phyloP scores from a whole-genome alignment of 371 early-diverging fungal genomes.

The Entomophthora muscae region DNA sequence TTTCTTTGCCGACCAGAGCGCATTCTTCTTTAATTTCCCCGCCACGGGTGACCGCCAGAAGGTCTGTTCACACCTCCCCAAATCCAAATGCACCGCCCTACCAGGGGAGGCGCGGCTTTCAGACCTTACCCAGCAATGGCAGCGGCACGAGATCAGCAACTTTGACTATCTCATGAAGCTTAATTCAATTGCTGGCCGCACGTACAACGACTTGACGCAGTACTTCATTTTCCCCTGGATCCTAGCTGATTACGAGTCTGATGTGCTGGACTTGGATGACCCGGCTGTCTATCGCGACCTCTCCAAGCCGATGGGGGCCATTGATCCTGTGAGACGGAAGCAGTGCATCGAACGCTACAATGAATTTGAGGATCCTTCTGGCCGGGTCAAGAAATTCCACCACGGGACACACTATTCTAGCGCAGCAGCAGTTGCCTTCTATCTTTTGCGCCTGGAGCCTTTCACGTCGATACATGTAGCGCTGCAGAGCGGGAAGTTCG shows the following conservation, averaged over 20 bases:
- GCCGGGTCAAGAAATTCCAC: slow-evolving; percentile 33
- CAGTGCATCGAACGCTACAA: slow-evolving; percentile 37
- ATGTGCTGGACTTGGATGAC: slow-evolving; percentile 31
- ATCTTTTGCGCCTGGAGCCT: slow-evolving; percentile 48
- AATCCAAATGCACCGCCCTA: slow-evolving; percentile 20
- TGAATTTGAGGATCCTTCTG: slow-evolving; percentile 41
- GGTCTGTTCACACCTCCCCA: slow-evolving; percentile 22
- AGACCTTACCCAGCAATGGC: slow-evolving; percentile 36
- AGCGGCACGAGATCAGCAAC: slow-evolving; percentile 37
- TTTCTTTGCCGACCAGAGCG: slow-evolving; percentile 38
- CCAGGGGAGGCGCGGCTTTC: slow-evolving; percentile 15
- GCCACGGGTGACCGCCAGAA: slow-evolving; percentile 21
- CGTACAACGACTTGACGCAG: slow-evolving; percentile 26
- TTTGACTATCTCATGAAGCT: slow-evolving; percentile 56
- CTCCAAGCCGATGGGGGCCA: slow-evolving; percentile 50
- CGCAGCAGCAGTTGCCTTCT: slow-evolving; percentile 47
- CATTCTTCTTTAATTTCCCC: slow-evolving; percentile 32
- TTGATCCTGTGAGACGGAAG: slow-evolving; percentile 29
- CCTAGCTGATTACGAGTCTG: slow-evolving; percentile 27
- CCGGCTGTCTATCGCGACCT: slow-evolving; percentile 41
- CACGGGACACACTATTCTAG: slow-evolving; percentile 63
- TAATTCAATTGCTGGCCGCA: slow-evolving; percentile 39
- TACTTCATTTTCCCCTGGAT: slow-evolving; percentile 36
- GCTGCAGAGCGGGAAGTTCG: slow-evolving; percentile 55
- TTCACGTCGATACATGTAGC: slow-evolving; percentile 46